Percentiles rank a stretch among this genome's conserved stretches.
These are phyloP conservation scores for Mycena sanguinolenta DNA, from an alignment of 768 basidiomycete genomes.

Conservation along the genomic window DNA sequence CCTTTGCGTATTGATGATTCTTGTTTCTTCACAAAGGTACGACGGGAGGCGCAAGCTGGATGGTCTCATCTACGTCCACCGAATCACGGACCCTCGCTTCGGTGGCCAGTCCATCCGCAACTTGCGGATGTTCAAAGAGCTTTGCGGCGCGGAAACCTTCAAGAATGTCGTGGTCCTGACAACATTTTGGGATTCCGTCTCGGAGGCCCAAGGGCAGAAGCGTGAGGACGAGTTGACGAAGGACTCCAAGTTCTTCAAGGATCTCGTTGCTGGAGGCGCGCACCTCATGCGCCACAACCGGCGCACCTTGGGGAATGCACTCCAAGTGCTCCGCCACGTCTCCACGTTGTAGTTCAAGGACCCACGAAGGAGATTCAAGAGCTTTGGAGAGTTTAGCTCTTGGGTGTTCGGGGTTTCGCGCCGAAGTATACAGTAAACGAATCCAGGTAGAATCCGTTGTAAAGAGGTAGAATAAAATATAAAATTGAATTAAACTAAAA, in stretches of 20 bases:
- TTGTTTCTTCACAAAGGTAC: too few relatives aligned
- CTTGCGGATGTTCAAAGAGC: slow-evolving; percentile 56
- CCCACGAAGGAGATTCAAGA: background rate
- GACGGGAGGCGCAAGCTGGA: too few relatives aligned
- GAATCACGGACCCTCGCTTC: slow-evolving; percentile 53
- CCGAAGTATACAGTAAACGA: too few relatives aligned
- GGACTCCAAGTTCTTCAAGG: slow-evolving; percentile 11
- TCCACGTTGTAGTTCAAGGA: background rate
- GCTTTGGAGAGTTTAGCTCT: too few relatives aligned
- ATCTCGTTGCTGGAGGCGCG: slow-evolving; percentile 53
- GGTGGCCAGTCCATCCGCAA: slow-evolving; percentile 54
- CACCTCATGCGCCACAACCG: slow-evolving; percentile 51
- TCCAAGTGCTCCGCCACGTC: background rate
- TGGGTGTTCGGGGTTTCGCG: too few relatives aligned
- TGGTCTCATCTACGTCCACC: slow-evolving; percentile 57
- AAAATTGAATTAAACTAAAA: too few relatives aligned
- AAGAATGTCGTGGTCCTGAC: slow-evolving; percentile 8
- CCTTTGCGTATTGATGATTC: too few relatives aligned
- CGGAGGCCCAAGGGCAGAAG: background rate
- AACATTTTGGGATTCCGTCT: slow-evolving; percentile 1
- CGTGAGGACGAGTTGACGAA: background rate
- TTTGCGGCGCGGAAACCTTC: slow-evolving; percentile 49
- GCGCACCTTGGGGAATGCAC: background rate
- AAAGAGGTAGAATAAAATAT: too few relatives aligned
- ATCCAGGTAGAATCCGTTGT: too few relatives aligned